Base-by-base conservation (phyloP, 805 yeast genomes). In the Metschnikowia colocasiae region DNA sequence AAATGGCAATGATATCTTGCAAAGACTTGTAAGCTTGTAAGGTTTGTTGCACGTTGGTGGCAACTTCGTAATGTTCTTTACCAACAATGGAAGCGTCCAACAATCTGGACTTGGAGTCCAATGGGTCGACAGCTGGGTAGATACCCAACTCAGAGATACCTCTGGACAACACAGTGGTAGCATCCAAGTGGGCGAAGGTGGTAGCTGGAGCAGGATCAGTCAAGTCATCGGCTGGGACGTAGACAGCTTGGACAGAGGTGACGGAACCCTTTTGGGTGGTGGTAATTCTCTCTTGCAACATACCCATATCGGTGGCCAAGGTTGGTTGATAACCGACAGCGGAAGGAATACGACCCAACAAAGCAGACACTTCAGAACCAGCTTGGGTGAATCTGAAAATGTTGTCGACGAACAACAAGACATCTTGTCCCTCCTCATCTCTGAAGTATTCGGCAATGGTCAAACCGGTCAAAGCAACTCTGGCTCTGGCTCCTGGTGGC, bases 291-390 rank as follows among this genome's bases (percentile, higher is more conserved):
- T 94, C 99, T 83, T 94, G 99, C 73, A 94, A 83, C 73, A 89
- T 83, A 89, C 99, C 99, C 99, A 94, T 94, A 90, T 94, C 99
- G 69, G 99, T 94, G 81, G 99, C 97, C 80, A 92, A 83, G 65
- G 99, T 92, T 77, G 99, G 99, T 82, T 92, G 99, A 80, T 92
- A 92, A 88, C 99, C 99, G 89, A 94, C 99, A 66, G 99, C 99
- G 62, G 99, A 94, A 76, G 99, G 99, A 74, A 92, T 92, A 88
- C 99, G 97, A 80, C 99, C 99, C 73, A 92, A 82, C 79, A 92
- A 82, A 63, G 99, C 99, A 74, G 98, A 92, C 74, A 94, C 99
- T 82, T 92, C 99, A 62, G 99, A 94, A 88, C 99, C 99, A 73
- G 99, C 99, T 85, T 92, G 99, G 75, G 99, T 92, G 84, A 92